Conservation (phyloP, 2,329 filamentous ascomycete genomes). For the Penicillium brevicompactum region DNA sequence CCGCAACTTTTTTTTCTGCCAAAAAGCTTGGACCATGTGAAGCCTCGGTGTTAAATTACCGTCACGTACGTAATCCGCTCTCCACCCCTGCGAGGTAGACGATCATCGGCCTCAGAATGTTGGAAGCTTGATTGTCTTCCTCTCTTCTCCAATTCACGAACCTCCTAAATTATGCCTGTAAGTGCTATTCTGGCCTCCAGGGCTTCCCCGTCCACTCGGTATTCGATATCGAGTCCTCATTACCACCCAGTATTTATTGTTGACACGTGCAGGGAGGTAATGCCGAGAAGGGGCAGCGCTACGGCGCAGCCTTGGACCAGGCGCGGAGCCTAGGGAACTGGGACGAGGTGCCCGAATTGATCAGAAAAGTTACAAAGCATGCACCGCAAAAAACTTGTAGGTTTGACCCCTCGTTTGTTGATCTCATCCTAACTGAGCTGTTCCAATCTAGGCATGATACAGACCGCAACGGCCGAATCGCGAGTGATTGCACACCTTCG, state of each 20-base stretch:
- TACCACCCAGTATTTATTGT: slow-evolving; percentile 15
- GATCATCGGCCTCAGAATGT: slow-evolving; percentile 23
- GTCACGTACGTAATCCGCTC: slow-evolving; percentile 24
- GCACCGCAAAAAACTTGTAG: slow-evolving; percentile 82
- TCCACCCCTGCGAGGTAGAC: slow-evolving; percentile 23
- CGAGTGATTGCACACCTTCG: slow-evolving; percentile 61
- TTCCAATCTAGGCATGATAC: slow-evolving; percentile 61
- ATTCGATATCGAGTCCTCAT: slow-evolving; percentile 9
- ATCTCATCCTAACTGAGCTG: slow-evolving; percentile 21
- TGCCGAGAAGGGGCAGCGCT: slow-evolving; percentile 76
- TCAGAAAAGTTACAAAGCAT: slow-evolving; percentile 94
- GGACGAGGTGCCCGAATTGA: slow-evolving; percentile 81
- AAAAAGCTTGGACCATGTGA: slow-evolving; percentile 35
- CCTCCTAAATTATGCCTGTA: slow-evolving; percentile 26
- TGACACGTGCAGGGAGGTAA: slow-evolving; percentile 47
- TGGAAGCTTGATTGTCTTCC: slow-evolving; percentile 14
- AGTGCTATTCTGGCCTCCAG: slow-evolving; percentile 4
- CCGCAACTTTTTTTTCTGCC: slow-evolving; percentile 23
- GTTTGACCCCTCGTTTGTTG: slow-evolving; percentile 14
- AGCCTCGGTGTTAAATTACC: slow-evolving; percentile 30
- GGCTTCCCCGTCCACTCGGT: slow-evolving; percentile 8
- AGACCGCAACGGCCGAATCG: slow-evolving; percentile 70
- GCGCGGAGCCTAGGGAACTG: slow-evolving; percentile 88
- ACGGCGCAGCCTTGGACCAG: slow-evolving; percentile 79
- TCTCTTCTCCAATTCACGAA: slow-evolving; percentile 17